Evolutionary conservation across 2,329 filamentous ascomycete species (phyloP), one percentile per base, ranked within the genome.

Genomic region (Cadophora sp.): DNA sequence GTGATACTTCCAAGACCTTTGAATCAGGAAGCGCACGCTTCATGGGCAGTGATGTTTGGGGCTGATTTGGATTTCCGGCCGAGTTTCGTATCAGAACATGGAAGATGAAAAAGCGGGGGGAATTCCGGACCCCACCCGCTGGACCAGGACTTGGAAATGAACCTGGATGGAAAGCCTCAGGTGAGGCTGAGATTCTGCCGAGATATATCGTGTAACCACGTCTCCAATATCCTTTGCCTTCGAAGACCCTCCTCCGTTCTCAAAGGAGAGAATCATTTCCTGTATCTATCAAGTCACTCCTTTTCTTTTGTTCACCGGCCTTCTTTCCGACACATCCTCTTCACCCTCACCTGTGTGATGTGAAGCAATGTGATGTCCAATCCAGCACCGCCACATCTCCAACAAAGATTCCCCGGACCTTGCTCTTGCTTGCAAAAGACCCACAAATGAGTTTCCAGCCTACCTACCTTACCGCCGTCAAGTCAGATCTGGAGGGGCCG

Each of bases 401-500:
- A 58, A n/a, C 30, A 16, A 43, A 58, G 36, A 43, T 43, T 43
- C 11, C 55, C 36, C 36, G 13, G 55, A 43, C 55, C 55, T 41
- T 58, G 55, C 33, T 33, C 30, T 20, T 56, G n/a, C 13, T 18
- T 16, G 30, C 16, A 11, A 11, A 8, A 24, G 55, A 16, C 55
- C 55, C 55, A 58, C 13, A 58, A 58, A 58, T 58, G 55, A 58
- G 55, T 58, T 58, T 58, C 55, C 27, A n/a, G 27, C 24, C 11
- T 51, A 51, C 27, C 27, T 30, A 30, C 27, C 27, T 3, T 30
- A 30, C 53, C 53, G 53, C 20, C 20, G 55, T 27, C 55, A 58
- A 13, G 55, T 27, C 55, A 58, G 55, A 58, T 58, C 55, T 58
- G 33, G 55, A 58, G 55, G 24, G 36, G 11, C 36, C 7, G 45